phyloP scores from a whole-genome alignment of 2,329 filamentous ascomycete genomes.

The Hypoxylon sp. region DNA sequence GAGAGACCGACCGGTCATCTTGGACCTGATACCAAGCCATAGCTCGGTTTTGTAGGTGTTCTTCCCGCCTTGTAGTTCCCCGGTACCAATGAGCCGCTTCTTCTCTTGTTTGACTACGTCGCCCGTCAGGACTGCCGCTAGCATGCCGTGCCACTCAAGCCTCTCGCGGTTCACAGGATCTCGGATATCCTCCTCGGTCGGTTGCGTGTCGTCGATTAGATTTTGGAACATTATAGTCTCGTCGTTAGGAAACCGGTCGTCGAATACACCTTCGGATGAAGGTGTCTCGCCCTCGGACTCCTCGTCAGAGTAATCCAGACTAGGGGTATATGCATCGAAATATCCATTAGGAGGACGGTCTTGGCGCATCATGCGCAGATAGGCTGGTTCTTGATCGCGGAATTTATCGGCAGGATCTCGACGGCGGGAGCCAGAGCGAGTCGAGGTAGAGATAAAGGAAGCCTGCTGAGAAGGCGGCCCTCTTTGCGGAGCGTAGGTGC shows the following conservation, averaged over 20 bases:
- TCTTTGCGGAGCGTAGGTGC: slow-evolving; percentile 76
- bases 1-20: slow-evolving; percentile 81
- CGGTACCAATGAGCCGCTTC: slow-evolving; percentile 86
- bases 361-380: slow-evolving; percentile 89
- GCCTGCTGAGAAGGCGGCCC: slow-evolving; percentile 53
- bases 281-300: slow-evolving; percentile 93
- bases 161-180: slow-evolving; percentile 88
- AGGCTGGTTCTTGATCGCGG: slow-evolving; percentile 89
- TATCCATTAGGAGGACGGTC: slow-evolving; percentile 70
- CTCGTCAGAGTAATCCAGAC: slow-evolving; percentile 74
- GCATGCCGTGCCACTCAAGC: slow-evolving; percentile 97
- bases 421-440: slow-evolving; percentile 55
- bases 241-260: slow-evolving; percentile 82
- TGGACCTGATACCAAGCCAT: slow-evolving; percentile 88
- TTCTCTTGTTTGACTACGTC: slow-evolving; percentile 99
- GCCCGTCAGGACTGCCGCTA: slow-evolving; percentile 92
- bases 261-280: slow-evolving; percentile 81
- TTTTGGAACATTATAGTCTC: slow-evolving; percentile 89
- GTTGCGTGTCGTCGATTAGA: slow-evolving; percentile 77
- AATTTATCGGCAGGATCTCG: slow-evolving; percentile 58
- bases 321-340: slow-evolving; percentile 76
- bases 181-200: slow-evolving; percentile 87
- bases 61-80: slow-evolving; percentile 64
- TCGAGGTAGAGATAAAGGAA: slow-evolving; percentile 51
- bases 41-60: slow-evolving; percentile 79